Base-by-base conservation (phyloP, 179 eudicot genomes). In the Patellifolia procumbens region DNA sequence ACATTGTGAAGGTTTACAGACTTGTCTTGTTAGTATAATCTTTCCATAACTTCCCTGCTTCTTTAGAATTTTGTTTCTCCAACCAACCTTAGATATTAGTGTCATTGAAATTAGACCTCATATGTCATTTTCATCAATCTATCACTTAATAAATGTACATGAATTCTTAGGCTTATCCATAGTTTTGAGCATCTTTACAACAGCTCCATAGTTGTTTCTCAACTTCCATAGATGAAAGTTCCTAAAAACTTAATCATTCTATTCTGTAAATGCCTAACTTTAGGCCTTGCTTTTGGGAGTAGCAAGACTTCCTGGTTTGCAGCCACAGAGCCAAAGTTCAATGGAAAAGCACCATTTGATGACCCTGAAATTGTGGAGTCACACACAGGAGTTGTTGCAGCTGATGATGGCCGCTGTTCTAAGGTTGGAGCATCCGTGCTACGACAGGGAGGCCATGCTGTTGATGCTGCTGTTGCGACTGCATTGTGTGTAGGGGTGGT, bases 351-450 rank as follows among this genome's bases (percentile, higher is more conserved):
- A 65, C 80, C 62, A 37, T 56, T 62, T 37, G 61, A 53, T 8
- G 79, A 69, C 56, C 43, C 84, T 31, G 88, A 83, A 17, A 75
- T 89, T 60, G 86, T 88, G 42, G 90, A 86, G 68, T 91, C 99
- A 9, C 76, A 84, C 16, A 73, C 65, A 74, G 97, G 90, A 20
- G 97, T 95, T 42, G 97, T 93, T 72, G 99, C 99, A 9, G 97
- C 99, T 24, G 99, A 95, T 72, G 97, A 95, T 63, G 88, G 84
- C n/a, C 86, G 99, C 16, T 95, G 99, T 89, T 95, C 99, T 0
- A 89, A 93, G 70, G 90, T 91, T 22, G 98, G 99, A 32, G 89
- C 83, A 16, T 89, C 86, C 16, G 81, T 90, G 61, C 97, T 95
- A n/a, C 74, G 90, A 68, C 73, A 43, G 26, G 97, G 97, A 0